Evolutionary conservation across 2,329 filamentous ascomycete species (phyloP).

Genomic region (Phaeoacremonium minimum): DNA sequence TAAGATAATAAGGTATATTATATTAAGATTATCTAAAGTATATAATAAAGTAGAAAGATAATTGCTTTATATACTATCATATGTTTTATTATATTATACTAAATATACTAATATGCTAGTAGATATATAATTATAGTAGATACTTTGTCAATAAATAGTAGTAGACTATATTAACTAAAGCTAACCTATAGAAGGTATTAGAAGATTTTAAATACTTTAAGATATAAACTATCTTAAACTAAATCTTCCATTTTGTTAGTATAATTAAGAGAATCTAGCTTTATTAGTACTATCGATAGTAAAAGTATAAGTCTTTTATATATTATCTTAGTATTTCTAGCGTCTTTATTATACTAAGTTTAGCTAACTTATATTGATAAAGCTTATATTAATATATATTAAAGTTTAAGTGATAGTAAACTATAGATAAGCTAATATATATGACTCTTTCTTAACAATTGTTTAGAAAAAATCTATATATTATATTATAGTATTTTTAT

Average conservation of each 20-base stretch:
- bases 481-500: neutral
- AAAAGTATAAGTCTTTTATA: neutral
- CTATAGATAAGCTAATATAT: neutral
- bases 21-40: conserved; percentile 3
- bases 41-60: conserved; percentile 4
- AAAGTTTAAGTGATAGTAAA: conserved; percentile 3
- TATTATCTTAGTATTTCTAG: conserved; percentile 1
- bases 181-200: neutral
- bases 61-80: conserved; percentile 2
- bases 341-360: conserved; percentile 3
- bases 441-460: conserved; percentile 1
- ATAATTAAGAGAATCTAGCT: neutral
- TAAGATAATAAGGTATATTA: neutral
- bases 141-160: neutral
- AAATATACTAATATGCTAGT: neutral
- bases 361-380: conserved; percentile 2
- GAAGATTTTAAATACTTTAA: conserved; percentile 1
- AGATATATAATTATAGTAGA: neutral
- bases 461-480: neutral
- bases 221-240: neutral
- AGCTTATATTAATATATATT: conserved; percentile 2
- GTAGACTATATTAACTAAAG: neutral
- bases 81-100: conserved; percentile 3
- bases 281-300: neutral
- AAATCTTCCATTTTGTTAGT: neutral